Evolutionary conservation across 441 rosid genomes (phyloP), one percentile per base, ranked within the genome.

Genomic region (Jatropha podagrica): DNA sequence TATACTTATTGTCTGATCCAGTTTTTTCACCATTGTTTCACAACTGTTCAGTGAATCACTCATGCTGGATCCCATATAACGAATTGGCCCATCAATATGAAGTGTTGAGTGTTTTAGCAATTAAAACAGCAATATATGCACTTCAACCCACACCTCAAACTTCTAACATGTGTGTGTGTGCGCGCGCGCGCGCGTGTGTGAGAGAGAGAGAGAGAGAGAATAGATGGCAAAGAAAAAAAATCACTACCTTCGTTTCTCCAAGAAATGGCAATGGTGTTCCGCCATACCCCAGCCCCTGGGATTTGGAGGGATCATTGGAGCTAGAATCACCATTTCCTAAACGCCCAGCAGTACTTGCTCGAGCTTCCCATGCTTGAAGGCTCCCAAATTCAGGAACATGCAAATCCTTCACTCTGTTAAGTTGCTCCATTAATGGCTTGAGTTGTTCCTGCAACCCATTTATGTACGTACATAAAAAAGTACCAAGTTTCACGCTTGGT

Each of bases 311-410:
- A 88, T 96, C 98, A 81, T 84, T 85, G 69, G 92, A 81, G 75
- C 80, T 83, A 63, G 82, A 78, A 81, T 88, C 95, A 59, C 96
- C 94, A 71, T 87, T 85, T 72, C 58, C 71, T 15, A 81, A 88
- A 69, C 92, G 97, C 44, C 82, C 91, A 80, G 85, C 90, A 37
- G 88, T 90, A 79, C 83, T 87, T 69, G 94, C 99, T 71, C 87
- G 97, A 85, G 95, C 94, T 85, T 94, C 97, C 99, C 99, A 94
- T 9, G 95, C 95, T 78, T 78, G 96, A 74, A 96, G 91, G 75
- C 79, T 78, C 79, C 89, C 97, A 86, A 85, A 92, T 77, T 88
- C 97, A 58, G 99, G 99, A 81, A 85, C 78, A 14, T 85, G 74
- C 83, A 96, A 73, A 86, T 92, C 98, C 83, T 92, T 91, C 56